Conservation (phyloP, 495 filamentous ascomycete species). For the Choiromyces venosus region DNA sequence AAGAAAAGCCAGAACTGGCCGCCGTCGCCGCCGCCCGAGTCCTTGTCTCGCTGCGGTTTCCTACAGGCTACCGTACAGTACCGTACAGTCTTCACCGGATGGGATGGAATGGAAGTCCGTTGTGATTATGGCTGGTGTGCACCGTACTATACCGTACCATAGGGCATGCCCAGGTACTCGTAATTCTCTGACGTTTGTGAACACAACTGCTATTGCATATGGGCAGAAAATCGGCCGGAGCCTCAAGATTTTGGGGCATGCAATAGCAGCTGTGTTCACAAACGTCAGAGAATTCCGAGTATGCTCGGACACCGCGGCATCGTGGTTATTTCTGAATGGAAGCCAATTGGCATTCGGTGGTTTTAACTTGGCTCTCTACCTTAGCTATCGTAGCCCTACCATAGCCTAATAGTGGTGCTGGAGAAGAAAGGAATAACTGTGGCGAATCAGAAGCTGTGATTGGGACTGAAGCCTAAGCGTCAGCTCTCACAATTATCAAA, state of each 20-base stretch:
- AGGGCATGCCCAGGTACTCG: no score
- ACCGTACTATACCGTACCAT: no score
- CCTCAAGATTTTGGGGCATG: no score
- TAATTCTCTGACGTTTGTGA: no score
- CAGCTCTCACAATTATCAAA: not conserved
- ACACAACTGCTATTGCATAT: no score
- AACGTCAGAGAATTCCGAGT: no score
- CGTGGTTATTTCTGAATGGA: not conserved
- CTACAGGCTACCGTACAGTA: no score
- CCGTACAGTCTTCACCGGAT: not conserved
- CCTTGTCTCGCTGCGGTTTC: not conserved
- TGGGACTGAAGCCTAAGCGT: not conserved
- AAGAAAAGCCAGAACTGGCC: not conserved
- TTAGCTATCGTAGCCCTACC: not conserved
- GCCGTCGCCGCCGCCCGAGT: not conserved
- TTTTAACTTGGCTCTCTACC: not conserved
- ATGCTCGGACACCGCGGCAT: not conserved
- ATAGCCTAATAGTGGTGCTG: not conserved
- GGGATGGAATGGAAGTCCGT: not conserved
- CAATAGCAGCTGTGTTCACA: no score
- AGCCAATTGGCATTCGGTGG: not conserved
- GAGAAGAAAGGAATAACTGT: not conserved
- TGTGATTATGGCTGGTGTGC: not conserved
- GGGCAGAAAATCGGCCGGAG: no score
- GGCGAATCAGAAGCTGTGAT: not conserved